Base-by-base conservation (phyloP, 768 basidiomycete genomes). In the Lanmaoa pseudosensibilis region DNA sequence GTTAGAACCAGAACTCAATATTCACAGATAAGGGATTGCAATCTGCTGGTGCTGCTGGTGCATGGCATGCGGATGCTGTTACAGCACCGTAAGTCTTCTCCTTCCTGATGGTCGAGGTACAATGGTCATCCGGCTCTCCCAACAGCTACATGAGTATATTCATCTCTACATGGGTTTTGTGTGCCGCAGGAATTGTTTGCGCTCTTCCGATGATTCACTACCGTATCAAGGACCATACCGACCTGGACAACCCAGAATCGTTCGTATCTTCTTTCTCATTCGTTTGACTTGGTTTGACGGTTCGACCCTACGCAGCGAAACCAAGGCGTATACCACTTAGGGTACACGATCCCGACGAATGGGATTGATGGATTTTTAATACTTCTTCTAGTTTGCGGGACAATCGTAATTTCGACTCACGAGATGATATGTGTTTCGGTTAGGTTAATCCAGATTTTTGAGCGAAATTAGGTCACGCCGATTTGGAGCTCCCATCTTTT, bases 121-220 rank as follows among this genome's bases (percentile, higher is more conserved):
- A 21, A 48, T 51, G 21, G 2, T 40, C 16, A 44, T 23, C 50
- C 23, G 50, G 46, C 30, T 12, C 50, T 49, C 50, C n/a, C 57
- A 11, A 32, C 62, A 76, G 74, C 27, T 90, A 79, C 71, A 85
- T 88, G 83, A 86, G 80, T 62, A 78, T 90, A 34, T 88, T 90
- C 65, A 64, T 86, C 56, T 87, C 87, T 19, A 88, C 88, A 0
- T 90, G 88, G 88, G 77, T 75, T n/a, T 75, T 90, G 30, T 81
- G 88, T 44, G 80, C 81, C 36, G 82, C 77, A 0, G 87, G 88
- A 5, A 76, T 90, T 18, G 34, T 84, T 45, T 87, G 81, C 58
- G 82, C 85, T n/a, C 71, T 88, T 34, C 88, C 87, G 9, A 89
- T 90, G 88, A 83, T 90, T 34, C 76, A 87, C 63, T 73, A 83